These are phyloP conservation scores for Cryptococcus sp. DNA, from an alignment of 1,284 basidiomycete genomes.

Conservation along the genomic window DNA sequence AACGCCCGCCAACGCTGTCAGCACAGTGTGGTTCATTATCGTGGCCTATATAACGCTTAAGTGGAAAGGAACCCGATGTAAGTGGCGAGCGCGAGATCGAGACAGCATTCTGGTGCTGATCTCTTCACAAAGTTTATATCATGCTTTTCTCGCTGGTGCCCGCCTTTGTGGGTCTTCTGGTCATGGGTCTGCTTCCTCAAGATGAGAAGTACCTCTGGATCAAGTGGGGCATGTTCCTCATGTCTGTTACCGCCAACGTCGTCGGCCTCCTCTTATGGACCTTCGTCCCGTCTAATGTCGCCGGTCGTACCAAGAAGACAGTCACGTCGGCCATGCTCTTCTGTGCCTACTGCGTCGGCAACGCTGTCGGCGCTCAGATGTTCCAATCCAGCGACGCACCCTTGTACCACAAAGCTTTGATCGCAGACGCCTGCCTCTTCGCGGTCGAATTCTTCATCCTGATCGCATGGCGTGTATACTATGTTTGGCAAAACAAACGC, in stretches of 20 bases:
- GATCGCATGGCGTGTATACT: constrained; percentile 1
- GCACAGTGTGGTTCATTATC: constrained; percentile 12
- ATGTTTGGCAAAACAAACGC: not conserved
- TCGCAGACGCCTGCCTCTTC: constrained; percentile 7
- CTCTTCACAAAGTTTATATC: constrained; percentile 4
- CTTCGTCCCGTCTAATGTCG: constrained; percentile 29
- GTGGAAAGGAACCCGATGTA: constrained; percentile 8
- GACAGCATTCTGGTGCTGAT: not conserved
- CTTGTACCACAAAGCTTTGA: constrained; percentile 6
- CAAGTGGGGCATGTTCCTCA: constrained; percentile 10
- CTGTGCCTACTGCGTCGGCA: constrained; percentile 16
- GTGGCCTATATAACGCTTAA: constrained; percentile 8
- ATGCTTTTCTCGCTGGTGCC: constrained; percentile 16
- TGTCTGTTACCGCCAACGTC: constrained; percentile 17
- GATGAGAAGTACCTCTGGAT: constrained; percentile 9
- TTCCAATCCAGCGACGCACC: constrained; percentile 14
- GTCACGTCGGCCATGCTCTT: constrained; percentile 10
- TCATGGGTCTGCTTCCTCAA: constrained; percentile 8
- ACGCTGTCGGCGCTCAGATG: constrained; percentile 15
- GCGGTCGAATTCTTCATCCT: constrained; percentile 8
- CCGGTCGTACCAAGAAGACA: constrained; percentile 24
- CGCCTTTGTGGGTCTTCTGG: constrained; percentile 12
- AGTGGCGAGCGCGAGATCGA: not conserved
- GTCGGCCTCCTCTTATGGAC: constrained; percentile 22
- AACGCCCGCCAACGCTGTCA: constrained; percentile 13